Conservation (phyloP, 805 yeast species). For the Sugiyamaella smithiae region DNA sequence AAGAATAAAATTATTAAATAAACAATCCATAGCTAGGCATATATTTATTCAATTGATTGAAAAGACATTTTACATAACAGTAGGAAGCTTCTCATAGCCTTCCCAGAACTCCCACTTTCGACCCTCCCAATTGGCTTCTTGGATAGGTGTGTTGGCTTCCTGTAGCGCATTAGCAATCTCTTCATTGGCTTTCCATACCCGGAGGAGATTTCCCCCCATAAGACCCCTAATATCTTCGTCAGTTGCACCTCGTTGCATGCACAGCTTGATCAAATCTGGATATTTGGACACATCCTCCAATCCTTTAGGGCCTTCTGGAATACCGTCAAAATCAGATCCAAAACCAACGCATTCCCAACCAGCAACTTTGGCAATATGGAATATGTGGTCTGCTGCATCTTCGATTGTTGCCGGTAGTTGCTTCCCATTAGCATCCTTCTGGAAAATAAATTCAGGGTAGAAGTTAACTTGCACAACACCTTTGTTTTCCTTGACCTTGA, state of each 20-base stretch:
- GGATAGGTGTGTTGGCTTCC: not conserved
- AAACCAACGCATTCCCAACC: constrained; percentile 54
- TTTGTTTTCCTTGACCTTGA: constrained; percentile 39
- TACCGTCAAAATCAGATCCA: constrained; percentile 55
- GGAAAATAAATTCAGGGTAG: constrained; percentile 40
- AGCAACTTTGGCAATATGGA: constrained; percentile 41
- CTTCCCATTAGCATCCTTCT: constrained; percentile 13
- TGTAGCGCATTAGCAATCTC: constrained; percentile 10
- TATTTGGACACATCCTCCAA: constrained; percentile 56
- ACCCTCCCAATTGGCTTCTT: constrained; percentile 5
- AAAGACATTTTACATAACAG: not conserved
- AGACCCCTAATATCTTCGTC: constrained; percentile 35
- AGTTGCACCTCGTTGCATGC: constrained; percentile 38
- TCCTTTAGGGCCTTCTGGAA: constrained; percentile 47
- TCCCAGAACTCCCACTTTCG: constrained; percentile 6
- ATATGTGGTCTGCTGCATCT: constrained; percentile 47
- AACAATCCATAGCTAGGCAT: too few species aligned
- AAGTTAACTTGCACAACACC: constrained; percentile 52
- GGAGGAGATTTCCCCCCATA: constrained; percentile 19
- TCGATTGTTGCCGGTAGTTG: constrained; percentile 39
- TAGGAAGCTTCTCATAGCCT: not conserved
- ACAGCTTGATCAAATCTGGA: constrained; percentile 44
- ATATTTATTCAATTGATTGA: not conserved
- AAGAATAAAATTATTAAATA: too few species aligned
- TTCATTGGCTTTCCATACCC: constrained; percentile 21